These are phyloP conservation scores for Streptanthus diversifolius DNA, from an alignment of 345 rosid species.

Conservation along the genomic window DNA sequence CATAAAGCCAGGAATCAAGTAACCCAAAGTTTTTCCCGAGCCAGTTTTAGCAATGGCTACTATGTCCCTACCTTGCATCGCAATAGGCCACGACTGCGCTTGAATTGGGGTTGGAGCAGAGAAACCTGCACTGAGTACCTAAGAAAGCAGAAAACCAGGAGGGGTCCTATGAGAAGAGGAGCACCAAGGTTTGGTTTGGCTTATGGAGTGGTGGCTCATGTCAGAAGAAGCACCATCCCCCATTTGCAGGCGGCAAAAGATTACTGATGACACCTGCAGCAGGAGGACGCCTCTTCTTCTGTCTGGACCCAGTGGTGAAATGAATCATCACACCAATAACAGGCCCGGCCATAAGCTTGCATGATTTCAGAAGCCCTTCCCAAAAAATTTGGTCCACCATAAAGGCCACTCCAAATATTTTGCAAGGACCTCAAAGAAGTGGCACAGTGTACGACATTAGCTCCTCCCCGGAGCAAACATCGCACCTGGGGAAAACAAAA, in stretches of 20 bases:
- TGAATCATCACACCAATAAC: constrained; percentile 75
- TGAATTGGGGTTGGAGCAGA: constrained; percentile 97
- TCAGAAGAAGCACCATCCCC: constrained; percentile 99
- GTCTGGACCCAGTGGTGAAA: constrained; percentile 58
- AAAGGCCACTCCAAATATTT: constrained; percentile 71
- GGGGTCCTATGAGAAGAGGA: constrained; percentile 43
- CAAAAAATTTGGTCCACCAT: constrained; percentile 62
- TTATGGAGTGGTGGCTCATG: constrained; percentile 48
- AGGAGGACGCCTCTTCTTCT: constrained; percentile 87
- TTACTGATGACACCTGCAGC: constrained; percentile 82
- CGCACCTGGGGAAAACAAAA: constrained; percentile 91
- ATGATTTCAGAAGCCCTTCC: constrained; percentile 68
- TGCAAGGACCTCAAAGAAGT: constrained; percentile 69
- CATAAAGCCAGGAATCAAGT: constrained; percentile 79
- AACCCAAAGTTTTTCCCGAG: constrained; percentile 95
- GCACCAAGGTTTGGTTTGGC: constrained; percentile 44
- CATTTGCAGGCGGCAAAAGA: constrained; percentile 69
- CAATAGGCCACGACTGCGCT: constrained; percentile 99
- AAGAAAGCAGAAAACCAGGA: constrained; percentile 65
- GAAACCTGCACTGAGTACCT: constrained; percentile 93
- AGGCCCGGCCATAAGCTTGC: constrained; percentile 75
- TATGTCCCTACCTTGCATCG: constrained; percentile 80
- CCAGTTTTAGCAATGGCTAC: constrained; percentile 98
- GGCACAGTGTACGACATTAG: constrained; percentile 99
- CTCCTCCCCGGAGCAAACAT: constrained; percentile 80